Evolutionary conservation across 2,329 filamentous ascomycete genomes (phyloP).

Genomic region (Cordyceps tenuipes): DNA sequence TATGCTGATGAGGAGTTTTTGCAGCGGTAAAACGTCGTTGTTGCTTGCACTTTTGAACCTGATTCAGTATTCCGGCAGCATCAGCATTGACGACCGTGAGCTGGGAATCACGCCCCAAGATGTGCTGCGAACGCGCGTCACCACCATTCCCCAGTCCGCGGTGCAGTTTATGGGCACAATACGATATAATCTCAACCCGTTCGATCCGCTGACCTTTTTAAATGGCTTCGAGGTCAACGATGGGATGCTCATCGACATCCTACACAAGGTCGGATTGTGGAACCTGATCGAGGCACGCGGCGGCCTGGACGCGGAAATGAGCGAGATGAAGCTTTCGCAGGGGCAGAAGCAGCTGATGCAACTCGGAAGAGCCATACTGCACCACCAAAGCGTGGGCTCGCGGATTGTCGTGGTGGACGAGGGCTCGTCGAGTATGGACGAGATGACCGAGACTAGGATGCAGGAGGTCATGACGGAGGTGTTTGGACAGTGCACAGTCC

Average conservation of each 20-base stretch:
- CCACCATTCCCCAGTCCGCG: conserved; percentile 21
- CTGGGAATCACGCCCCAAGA: not conserved
- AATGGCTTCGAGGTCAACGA: not conserved
- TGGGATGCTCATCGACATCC: conserved; percentile 1
- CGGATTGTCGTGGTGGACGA: conserved; percentile 1
- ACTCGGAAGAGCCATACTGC: conserved; percentile 17
- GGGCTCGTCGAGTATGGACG: conserved; percentile 24
- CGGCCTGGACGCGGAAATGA: conserved; percentile 10
- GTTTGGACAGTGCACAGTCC: conserved; percentile 9
- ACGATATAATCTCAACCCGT: conserved; percentile 3
- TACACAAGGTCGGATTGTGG: conserved; percentile 11
- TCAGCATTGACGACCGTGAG: conserved; percentile 9
- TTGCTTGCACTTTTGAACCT: not conserved
- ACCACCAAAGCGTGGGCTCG: conserved; percentile 10
- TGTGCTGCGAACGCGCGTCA: conserved; percentile 19
- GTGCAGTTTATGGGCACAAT: not conserved
- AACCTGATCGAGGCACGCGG: conserved; percentile 1
- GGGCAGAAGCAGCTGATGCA: conserved; percentile 14
- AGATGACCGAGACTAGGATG: conserved; percentile 22
- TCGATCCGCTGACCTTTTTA: not conserved
- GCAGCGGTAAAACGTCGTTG: not conserved
- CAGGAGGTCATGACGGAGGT: conserved; percentile 1
- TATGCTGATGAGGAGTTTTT: not conserved
- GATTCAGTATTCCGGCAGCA: not conserved
- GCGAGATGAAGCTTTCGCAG: conserved; percentile 6